Evolutionary conservation across 1,139 yeast species (phyloP), one percentile per base, ranked within the genome.

Genomic region (Barnettozyma hawaiiensis): DNA sequence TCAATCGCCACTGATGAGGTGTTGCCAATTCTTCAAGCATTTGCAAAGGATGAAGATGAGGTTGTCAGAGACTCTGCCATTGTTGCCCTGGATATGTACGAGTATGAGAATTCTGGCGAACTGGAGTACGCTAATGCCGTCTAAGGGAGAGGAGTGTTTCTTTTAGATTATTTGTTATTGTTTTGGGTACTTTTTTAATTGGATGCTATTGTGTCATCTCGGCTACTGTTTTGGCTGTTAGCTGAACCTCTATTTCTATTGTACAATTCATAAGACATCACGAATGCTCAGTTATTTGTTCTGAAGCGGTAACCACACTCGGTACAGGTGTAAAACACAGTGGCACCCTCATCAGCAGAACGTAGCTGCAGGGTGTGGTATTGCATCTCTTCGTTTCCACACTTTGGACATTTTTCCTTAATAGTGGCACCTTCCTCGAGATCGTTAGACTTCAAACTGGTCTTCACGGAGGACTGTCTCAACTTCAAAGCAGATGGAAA

Each of bases 341-440:
- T 85, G 24, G 94, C 94, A 72, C 98, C 99, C 74, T 92, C 99
- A 74, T 92, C 99, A 3, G 98, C 99, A 42, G 96, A 85, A 69
- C 99, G 79, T 55, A 92, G 75, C 66, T 92, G 99, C 57, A 92
- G 71, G 9, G 98, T 92, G 61, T 92, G 97, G 64, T 92, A 92
- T 62, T 83, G 92, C 98, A 94, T 94, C 66, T 92, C 97, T 59
- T 92, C 97, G 64, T 90, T 78, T 40, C 96, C 97, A 77, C 98
- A 92, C 65, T 89, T 81, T 19, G 97, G 97, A 72, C 99, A 92
- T 61, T 85, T 89, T 64, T 92, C 99, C 64, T 89, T 85, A 62
- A 92, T 92, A 19, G 94, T 84, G 31, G 97, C 97, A 51, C 97
- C 97, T 49, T 87, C 97, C 47, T 84, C 95, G 41, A 86, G 66